Base-by-base conservation (phyloP, 208 protist species). In the Jaenimonas drosophilae region DNA sequence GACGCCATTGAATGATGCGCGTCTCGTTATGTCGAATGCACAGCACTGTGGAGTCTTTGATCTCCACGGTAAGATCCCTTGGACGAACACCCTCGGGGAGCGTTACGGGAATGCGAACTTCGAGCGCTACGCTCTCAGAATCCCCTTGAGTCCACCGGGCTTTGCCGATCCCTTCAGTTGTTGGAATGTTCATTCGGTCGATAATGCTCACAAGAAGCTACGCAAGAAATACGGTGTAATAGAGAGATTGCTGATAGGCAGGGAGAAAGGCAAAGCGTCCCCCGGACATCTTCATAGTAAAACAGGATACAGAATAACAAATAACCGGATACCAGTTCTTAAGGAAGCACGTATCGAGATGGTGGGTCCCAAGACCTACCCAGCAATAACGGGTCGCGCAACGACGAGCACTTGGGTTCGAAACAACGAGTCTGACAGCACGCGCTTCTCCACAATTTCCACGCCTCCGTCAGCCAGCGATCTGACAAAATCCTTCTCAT, bases 1-100 rank as follows among this genome's bases (percentile, higher is more conserved):
- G 79, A 48, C 85, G 85, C 81, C 81, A 90, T 62, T 90, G 85
- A 20, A 90, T 37, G 19, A 94, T 73, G 26, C 47, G 45, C 7
- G 60, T 79, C 16, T 72, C 58, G 11, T 70, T 47, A 44, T 87
- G 75, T 26, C 64, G 70, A 30, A 94, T 66, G 53, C 76, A 83
- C 25, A 94, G 66, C 19, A 94, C 64, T 4, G 59, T 38, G 44
- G 48, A 41, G 36, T 90, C 85, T 49, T 93, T 93, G 32, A 93
- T 66, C 54, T 75, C 62, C 27, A 90, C 77, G 5, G 59, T 80
- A 49, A 93, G 55, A 11, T 90, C 80, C 34, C 67, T 67, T 33
- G 77, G 67, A 20, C 81, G 77, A 29, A 73, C 70, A 26, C 73
- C 73, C 6, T 63, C 60, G 9, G 77, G 77, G 6, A 90, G 60